Base-by-base conservation (phyloP, 371 early-diverging fungal species). In the Catenaria anguillulae region DNA sequence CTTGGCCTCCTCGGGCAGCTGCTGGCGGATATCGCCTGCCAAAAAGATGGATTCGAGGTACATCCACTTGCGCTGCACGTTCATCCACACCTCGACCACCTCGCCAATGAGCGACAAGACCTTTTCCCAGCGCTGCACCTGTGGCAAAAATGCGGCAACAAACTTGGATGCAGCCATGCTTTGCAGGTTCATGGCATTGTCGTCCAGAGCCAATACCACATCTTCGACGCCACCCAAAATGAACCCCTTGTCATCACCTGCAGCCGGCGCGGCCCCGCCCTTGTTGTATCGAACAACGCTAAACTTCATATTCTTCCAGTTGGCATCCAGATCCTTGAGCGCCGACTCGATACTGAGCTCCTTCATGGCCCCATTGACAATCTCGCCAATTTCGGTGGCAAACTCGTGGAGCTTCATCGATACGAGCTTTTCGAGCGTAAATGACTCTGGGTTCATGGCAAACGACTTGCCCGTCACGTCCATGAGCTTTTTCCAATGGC, bases 1-100 rank as follows among this genome's bases (percentile, higher is more conserved):
- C 4, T 76, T 74, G 2, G 79, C 80, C 61, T 81, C 82, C 60
- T 78, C 75, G 5, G 82, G 82, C 8, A 81, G 67, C 63, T 77
- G 77, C 67, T 73, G 66, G 4, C 78, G 61, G 42, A 81, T 79
- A 63, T 81, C 82, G 17, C 76, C 77, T 0, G 77, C 67, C 62
- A 76, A 70, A 61, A 81, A 81, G 56, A 81, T 77, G 15, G 74
- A 74, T 55, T 81, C 80, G 37, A 81, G 69, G 64, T 81, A 79
- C 75, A 81, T 78, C 79, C 78, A 81, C 52, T 78, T 74, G n/a
- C 77, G 60, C 66, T 81, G 80, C 34, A 81, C 78, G 15, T 73
- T 74, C 74, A 79, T 77, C 80, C 78, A 79, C 3, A 76, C 72
- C 56, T 78, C 77, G 8, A 72, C 65, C 23, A 80, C 78, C 64